Evolutionary conservation across 306 rosid species (phyloP), one percentile per base, ranked within the genome.

Genomic region (Alnus glutinosa): DNA sequence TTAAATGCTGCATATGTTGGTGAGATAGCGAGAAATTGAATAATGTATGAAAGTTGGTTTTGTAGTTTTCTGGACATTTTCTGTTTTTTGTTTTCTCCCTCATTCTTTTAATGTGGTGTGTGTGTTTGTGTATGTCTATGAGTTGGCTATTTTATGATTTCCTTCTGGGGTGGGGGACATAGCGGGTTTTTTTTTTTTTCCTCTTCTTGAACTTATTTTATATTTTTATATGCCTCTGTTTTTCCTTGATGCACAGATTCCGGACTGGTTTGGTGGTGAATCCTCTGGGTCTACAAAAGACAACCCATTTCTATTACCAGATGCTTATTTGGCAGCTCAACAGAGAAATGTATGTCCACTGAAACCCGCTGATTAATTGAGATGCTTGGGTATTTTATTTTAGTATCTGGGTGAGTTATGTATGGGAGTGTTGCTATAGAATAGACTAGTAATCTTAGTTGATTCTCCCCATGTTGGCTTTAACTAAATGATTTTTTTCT

Each of bases 261-360:
- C 99, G 51, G 86, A 82, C 84, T 93, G 97, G 97, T 84, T 82
- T 79, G 92, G 84, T 76, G 96, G 84, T 74, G 97, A 89, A 59
- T 78, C 85, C 62, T 42, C 81, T 72, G 93, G 97, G 75, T 88
- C 93, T 83, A 90, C 98, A 1, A 80, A 87, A 76, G 92, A 70
- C 84, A 96, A 93, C 79, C 99, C 98, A 3, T 96, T 93, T 82
- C 78, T 88, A 44, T 80, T 96, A 78, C 98, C 97, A 10, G 96
- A 89, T 77, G 85, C 84, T 75, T 96, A 96, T 85, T 77, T 83
- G 89, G 84, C 86, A 62, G 90, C 97, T 55, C 93, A 88, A 75
- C 83, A 85, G 23, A 89, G 87, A 88, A 96, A 93, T 77, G 99
- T 93, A 90, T 76, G 94, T 67, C 75, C 32, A 57, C 50, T 48